phyloP scores from a whole-genome alignment of 2,329 filamentous ascomycete genomes.

The Helotiales sp. region DNA sequence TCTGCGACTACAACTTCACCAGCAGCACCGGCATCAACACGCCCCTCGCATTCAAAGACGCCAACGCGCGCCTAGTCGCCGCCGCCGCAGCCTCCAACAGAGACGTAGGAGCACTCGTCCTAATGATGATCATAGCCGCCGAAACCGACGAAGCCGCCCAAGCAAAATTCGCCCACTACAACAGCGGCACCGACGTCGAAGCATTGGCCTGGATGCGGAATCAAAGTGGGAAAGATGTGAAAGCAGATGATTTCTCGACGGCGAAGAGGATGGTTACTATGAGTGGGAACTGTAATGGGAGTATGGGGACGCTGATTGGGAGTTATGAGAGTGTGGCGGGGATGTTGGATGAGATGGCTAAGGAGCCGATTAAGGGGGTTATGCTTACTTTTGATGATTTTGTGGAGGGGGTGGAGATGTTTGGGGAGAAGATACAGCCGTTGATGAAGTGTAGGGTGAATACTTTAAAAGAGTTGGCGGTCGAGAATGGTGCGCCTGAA shows the following conservation, averaged over 20 bases:
- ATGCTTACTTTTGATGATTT: constrained; percentile 35
- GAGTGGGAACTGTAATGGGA: constrained; percentile 3
- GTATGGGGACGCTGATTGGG: constrained; percentile 32
- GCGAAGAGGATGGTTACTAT: constrained; percentile 3
- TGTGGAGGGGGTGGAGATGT: constrained; percentile 28
- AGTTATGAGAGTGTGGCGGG: constrained; percentile 28
- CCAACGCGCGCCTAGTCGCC: constrained; percentile 30
- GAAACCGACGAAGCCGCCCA: constrained; percentile 31
- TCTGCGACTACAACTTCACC: constrained; percentile 34
- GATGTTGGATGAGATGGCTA: constrained; percentile 33
- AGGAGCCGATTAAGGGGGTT: constrained; percentile 32
- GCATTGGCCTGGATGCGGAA: constrained; percentile 28
- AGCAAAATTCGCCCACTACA: constrained; percentile 33
- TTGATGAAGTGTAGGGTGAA: constrained; percentile 30
- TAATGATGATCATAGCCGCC: constrained; percentile 34
- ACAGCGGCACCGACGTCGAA: constrained; percentile 30
- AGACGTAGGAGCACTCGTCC: constrained; percentile 33
- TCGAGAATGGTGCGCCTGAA: too few relatives aligned
- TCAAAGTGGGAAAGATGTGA: constrained; percentile 28
- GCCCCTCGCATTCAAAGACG: constrained; percentile 27
- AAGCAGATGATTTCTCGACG: constrained; percentile 30
- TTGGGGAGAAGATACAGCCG: constrained; percentile 33
- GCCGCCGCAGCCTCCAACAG: constrained; percentile 26
- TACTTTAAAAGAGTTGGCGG: too few relatives aligned
- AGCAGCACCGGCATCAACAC: constrained; percentile 22